A percentile compares a stretch with the other conserved stretches of the same genome.
Evolutionary conservation across 2,329 filamentous ascomycete species (phyloP).

Genomic region (Diaporthe sp.): DNA sequence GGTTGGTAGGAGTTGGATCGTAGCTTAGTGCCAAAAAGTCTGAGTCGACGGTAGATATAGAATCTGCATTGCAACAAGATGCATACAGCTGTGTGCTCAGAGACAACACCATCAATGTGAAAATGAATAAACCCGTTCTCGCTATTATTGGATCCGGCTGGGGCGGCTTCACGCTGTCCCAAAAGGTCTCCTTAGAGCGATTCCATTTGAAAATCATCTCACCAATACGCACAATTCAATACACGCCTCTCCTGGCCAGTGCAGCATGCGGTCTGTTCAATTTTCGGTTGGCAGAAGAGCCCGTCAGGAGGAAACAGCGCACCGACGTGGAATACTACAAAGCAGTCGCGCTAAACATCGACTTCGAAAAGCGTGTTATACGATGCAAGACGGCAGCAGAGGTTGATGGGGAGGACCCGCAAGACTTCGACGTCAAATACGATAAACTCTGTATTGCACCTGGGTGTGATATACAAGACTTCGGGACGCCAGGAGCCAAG

Average conservation of each 20-base stretch:
- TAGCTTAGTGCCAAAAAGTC: not conserved
- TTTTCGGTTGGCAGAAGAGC: constrained; percentile 60
- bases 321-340: constrained; percentile 54
- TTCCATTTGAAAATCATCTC: constrained; percentile 58
- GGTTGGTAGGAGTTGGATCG: not conserved
- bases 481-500: constrained; percentile 55
- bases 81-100: not conserved
- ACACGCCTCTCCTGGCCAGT: constrained; percentile 60
- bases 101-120: not conserved
- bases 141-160: constrained; percentile 56
- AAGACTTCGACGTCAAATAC: constrained; percentile 55
- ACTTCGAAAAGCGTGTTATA: constrained; percentile 52
- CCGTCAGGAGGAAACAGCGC: constrained; percentile 53
- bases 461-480: constrained; percentile 57
- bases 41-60: not conserved
- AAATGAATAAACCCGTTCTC: constrained; percentile 38
- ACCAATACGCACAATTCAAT: constrained; percentile 57
- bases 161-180: constrained; percentile 56
- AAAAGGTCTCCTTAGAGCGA: constrained; percentile 52
- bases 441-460: constrained; percentile 58
- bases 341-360: constrained; percentile 54
- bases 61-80: no score
- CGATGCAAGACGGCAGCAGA: constrained; percentile 52
- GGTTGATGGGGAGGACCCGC: constrained; percentile 48
- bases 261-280: constrained; percentile 61